These are phyloP conservation scores for Thermomucor indicae-seudaticae DNA, from an alignment of 371 early-diverging fungal species.

Conservation along the genomic window DNA sequence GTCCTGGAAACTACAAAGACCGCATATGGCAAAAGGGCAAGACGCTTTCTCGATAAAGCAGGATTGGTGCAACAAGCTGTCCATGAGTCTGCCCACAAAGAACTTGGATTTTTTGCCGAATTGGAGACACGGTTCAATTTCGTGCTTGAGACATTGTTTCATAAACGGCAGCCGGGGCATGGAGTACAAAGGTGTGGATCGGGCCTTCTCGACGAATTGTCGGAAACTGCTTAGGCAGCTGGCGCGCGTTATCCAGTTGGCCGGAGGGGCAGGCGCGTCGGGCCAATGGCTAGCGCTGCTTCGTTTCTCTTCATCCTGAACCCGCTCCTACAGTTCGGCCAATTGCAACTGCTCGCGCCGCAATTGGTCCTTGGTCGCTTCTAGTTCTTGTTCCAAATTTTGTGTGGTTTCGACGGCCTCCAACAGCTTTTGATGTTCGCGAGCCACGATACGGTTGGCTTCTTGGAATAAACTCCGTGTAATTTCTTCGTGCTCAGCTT, in stretches of 20 bases:
- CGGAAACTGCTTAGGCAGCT: constrained; percentile 64
- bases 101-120: constrained; percentile 70
- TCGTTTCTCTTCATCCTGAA: too few relatives aligned
- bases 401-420: too few relatives aligned
- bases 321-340: too few relatives aligned
- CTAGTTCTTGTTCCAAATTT: too few relatives aligned
- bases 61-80: constrained; percentile 68
- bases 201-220: constrained; percentile 59
- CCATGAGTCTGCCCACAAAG: constrained; percentile 64
- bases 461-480: too few relatives aligned
- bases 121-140: constrained; percentile 76
- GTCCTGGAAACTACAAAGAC: constrained; percentile 65
- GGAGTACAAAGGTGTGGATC: constrained; percentile 48
- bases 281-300: too few relatives aligned
- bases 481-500: too few relatives aligned
- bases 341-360: too few relatives aligned
- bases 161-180: constrained; percentile 67
- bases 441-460: too few relatives aligned
- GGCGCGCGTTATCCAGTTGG: constrained; percentile 59
- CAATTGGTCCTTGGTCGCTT: too few relatives aligned
- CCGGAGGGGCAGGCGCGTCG: too few relatives aligned
- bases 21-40: constrained; percentile 48
- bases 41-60: constrained; percentile 46
- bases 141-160: constrained; percentile 72
- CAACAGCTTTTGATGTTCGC: too few relatives aligned